A percentile compares a stretch with the other conserved stretches of the same genome.
phyloP scores from a whole-genome alignment of 805 yeast species.

The Cyberlindnera saturnus region DNA sequence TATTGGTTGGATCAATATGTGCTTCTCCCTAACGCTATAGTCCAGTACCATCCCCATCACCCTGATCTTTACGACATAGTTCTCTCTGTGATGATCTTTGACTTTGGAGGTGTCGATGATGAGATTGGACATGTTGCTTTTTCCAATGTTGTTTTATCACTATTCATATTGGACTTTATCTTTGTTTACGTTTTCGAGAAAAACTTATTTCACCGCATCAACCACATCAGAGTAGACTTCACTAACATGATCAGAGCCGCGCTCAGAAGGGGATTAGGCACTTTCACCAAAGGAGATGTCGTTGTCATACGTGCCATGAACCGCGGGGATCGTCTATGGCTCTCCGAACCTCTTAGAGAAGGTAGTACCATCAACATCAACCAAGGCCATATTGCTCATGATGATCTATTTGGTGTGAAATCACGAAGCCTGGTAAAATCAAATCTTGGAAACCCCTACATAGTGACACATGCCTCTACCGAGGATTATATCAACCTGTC shows the following conservation, averaged over 20 bases:
- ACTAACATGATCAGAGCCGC: too few relatives aligned
- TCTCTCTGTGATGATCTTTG: constrained; percentile 3
- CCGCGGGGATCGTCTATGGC: constrained; percentile 19
- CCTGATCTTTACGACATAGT: constrained; percentile 14
- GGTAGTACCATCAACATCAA: constrained; percentile 19
- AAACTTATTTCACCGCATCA: too few relatives aligned
- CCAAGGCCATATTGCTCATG: constrained; percentile 27
- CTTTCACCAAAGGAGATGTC: constrained; percentile 15
- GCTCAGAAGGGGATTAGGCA: not conserved
- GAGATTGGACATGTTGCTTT: constrained; percentile 9
- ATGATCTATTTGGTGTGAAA: constrained; percentile 32
- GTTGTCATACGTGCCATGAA: constrained; percentile 16
- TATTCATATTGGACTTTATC: too few relatives aligned
- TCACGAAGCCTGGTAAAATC: constrained; percentile 30
- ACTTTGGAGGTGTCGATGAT: constrained; percentile 9
- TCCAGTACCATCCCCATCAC: constrained; percentile 17
- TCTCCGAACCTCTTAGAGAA: constrained; percentile 19
- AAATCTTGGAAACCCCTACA: constrained; percentile 24
- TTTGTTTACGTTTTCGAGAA: too few relatives aligned
- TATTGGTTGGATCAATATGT: constrained; percentile 12
- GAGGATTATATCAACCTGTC: constrained; percentile 40
- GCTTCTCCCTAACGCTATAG: constrained; percentile 11
- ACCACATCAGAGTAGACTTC: too few relatives aligned
- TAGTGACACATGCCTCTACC: constrained; percentile 34
- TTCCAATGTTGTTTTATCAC: not conserved